These are phyloP conservation scores for Conticribra guillardii DNA, from an alignment of 108 stramenopile genomes.

Conservation along the genomic window DNA sequence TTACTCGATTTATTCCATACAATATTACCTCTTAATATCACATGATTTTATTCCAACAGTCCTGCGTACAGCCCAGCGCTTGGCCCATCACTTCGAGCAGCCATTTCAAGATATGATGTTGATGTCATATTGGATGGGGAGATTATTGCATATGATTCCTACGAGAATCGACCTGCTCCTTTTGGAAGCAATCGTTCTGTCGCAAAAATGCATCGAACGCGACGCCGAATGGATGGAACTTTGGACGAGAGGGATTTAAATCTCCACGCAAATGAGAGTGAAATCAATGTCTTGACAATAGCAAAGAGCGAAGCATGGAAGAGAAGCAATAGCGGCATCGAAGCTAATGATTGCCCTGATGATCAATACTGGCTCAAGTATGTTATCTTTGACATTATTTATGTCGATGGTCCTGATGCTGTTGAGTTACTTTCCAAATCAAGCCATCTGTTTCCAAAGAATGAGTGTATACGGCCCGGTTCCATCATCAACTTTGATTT, in stretches of 20 bases:
- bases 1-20: no score
- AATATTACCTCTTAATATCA: no score
- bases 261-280: slow-evolving; percentile 57
- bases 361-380: slow-evolving; percentile 73
- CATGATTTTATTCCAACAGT: slow-evolving; percentile 43
- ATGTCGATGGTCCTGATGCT: slow-evolving; percentile 71
- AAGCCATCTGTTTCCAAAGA: slow-evolving; percentile 39
- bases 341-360: slow-evolving; percentile 31
- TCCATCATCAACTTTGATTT: slow-evolving; percentile 70
- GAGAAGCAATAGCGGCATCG: slow-evolving; percentile 5
- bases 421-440: slow-evolving; percentile 46
- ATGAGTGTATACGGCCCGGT: slow-evolving; percentile 42
- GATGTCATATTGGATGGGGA: slow-evolving; percentile 89
- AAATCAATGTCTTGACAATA: slow-evolving; percentile 45
- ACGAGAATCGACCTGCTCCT: slow-evolving; percentile 58
- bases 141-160: slow-evolving; percentile 75
- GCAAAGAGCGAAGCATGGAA: slow-evolving; percentile 21
- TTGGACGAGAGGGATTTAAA: slow-evolving; percentile 71
- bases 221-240: slow-evolving; percentile 50
- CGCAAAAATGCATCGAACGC: slow-evolving; percentile 63
- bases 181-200: slow-evolving; percentile 82
- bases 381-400: slow-evolving; percentile 73
- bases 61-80: slow-evolving; percentile 76
- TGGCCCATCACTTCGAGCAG: slow-evolving; percentile 73
- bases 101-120: slow-evolving; percentile 63